phyloP scores from a whole-genome alignment of 1,139 yeast species.

The Suhomyces wounanorum region DNA sequence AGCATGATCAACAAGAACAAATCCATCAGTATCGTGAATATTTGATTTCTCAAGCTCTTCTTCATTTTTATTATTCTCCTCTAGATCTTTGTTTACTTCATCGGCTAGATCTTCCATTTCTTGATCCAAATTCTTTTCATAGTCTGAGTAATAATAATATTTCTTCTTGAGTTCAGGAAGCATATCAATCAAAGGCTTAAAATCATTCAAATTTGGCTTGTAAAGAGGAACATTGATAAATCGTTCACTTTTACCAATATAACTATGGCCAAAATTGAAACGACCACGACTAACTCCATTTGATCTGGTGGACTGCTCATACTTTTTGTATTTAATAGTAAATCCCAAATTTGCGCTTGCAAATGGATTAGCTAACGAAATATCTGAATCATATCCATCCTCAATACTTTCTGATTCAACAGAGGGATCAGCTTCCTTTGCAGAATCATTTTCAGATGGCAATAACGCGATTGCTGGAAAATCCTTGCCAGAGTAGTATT shows the following conservation, averaged over 20 bases:
- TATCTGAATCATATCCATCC: conserved; percentile 46
- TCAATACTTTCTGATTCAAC: conserved; percentile 18
- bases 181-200: conserved; percentile 30
- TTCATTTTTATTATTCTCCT: conserved; percentile 13
- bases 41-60: conserved; percentile 31
- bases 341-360: conserved; percentile 54
- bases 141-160: conserved; percentile 35
- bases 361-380: conserved; percentile 56
- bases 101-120: conserved; percentile 23
- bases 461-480: conserved; percentile 34
- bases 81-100: conserved; percentile 15
- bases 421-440: conserved; percentile 7
- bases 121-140: conserved; percentile 18
- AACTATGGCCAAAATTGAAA: conserved; percentile 10
- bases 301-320: conserved; percentile 21
- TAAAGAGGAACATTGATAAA: conserved; percentile 32
- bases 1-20: conserved; percentile 22
- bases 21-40: conserved; percentile 25
- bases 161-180: conserved; percentile 33
- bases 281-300: conserved; percentile 13
- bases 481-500: conserved; percentile 33
- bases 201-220: conserved; percentile 33
- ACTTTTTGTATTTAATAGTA: conserved; percentile 35
- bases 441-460: neutral
- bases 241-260: conserved; percentile 10